Base-by-base conservation (phyloP, 2,329 filamentous ascomycete genomes). In the Aspergillus texensis region DNA sequence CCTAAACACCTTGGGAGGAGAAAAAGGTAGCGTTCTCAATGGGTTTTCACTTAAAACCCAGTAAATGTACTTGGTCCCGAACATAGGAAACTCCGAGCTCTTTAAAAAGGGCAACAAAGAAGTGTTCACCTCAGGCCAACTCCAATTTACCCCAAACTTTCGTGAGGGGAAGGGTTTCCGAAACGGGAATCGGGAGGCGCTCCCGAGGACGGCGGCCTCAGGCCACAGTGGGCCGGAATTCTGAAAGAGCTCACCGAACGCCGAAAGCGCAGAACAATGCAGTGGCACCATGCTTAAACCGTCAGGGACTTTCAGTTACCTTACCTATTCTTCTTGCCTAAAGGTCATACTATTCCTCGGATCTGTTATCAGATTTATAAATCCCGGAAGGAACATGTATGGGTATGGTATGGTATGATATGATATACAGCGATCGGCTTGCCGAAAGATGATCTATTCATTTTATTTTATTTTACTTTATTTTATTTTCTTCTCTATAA, bases 211-310 rank as follows among this genome's bases (percentile, higher is more conserved):
- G 26, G 21, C 34, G 30, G 59, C 66, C 66, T 67, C 62, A 68
- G 62, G 59, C 62, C 65, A 65, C 46, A 52, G 52, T 61, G 64
- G 60, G 60, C 36, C 48, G 39, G 57, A 55, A 50, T 63, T 59
- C 66, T 56, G 50, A 62, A 68, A 64, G 41, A 66, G 68, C 61
- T 70, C 69, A 71, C 69, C 69, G 68, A 59, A 45, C 36, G 16
- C 48, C 26, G 26, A 26, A 30, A 41, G 39, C 39, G 19, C 39
- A 19, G 19, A 9, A n/a, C 4, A 3, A 39, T 8, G 34, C 43
- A 48, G 19, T 59, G 45, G 57, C 57, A 30, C 57, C 57, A 59
- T 50, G 16, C 46, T 50, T 19, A 24, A 39, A 48, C 36, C 16
- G 46, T 30, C 32, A 30, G 10, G 28, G 28, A 36, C 52, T 36